Conservation (phyloP, 2,329 filamentous ascomycete genomes). For the Cordyceps javanica region DNA sequence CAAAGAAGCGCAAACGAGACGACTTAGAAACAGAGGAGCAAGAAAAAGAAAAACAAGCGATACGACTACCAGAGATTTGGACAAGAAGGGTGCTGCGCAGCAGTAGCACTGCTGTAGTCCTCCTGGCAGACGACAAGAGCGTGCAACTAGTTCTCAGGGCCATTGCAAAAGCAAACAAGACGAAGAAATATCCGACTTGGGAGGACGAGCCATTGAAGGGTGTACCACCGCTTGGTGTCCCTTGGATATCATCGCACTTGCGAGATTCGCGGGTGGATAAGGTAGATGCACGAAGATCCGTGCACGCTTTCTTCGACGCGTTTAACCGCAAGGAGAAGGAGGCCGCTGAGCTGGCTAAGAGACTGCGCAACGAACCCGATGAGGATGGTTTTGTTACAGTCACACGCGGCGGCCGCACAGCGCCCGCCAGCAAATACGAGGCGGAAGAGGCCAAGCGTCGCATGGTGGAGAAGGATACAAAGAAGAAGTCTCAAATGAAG, state of each 20-base stretch:
- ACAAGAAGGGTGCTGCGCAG: slow-evolving; percentile 62
- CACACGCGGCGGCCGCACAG: slow-evolving; percentile 65
- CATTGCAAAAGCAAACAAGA: slow-evolving; percentile 54
- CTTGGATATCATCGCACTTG: slow-evolving; percentile 60
- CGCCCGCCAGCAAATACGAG: slow-evolving; percentile 69
- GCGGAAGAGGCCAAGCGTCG: slow-evolving; percentile 53
- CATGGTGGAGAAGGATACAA: slow-evolving; percentile 56
- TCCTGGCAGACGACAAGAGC: slow-evolving; percentile 78
- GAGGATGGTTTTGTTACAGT: slow-evolving; percentile 96
- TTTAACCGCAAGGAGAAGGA: slow-evolving; percentile 67
- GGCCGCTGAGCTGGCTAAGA: slow-evolving; percentile 55
- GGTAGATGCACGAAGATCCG: slow-evolving; percentile 58
- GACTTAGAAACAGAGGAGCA: slow-evolving; percentile 51
- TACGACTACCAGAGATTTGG: slow-evolving; percentile 66
- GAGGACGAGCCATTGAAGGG: slow-evolving; percentile 53
- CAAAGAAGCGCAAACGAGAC: slow-evolving; percentile 35
- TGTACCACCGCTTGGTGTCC: slow-evolving; percentile 50
- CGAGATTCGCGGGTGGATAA: slow-evolving; percentile 65
- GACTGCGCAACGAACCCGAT: slow-evolving; percentile 72
- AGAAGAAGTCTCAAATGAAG: slow-evolving; percentile 56
- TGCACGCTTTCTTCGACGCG: slow-evolving; percentile 81
- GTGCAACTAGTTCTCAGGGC: slow-evolving; percentile 73
- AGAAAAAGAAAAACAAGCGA: slow-evolving; percentile 50
- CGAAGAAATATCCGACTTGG: slow-evolving; percentile 61
- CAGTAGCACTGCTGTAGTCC: slow-evolving; percentile 72